Evolutionary conservation across 495 filamentous ascomycete genomes (phyloP).

Genomic region (Apiosordaria backusii): DNA sequence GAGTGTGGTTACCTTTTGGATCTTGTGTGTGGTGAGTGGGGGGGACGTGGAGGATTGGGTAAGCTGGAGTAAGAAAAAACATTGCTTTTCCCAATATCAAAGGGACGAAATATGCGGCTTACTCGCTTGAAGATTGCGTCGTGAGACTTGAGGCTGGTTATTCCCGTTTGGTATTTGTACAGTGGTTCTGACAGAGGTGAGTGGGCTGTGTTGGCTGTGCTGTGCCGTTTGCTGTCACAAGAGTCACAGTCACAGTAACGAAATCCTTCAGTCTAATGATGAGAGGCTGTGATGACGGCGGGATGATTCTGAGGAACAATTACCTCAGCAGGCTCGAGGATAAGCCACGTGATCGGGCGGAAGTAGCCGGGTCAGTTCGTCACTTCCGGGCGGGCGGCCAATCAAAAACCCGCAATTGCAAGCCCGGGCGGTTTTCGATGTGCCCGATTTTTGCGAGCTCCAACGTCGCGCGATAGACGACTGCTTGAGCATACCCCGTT

Average conservation of each 20-base stretch:
- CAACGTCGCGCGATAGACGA: slow-evolving; percentile 35
- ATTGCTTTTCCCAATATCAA: neutral
- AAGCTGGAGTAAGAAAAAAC: neutral
- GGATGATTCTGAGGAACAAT: neutral
- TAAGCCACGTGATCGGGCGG: neutral
- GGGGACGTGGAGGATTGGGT: neutral
- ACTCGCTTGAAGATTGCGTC: slow-evolving; percentile 4
- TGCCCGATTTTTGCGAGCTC: slow-evolving; percentile 35
- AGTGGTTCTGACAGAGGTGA: neutral
- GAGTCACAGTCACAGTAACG: neutral
- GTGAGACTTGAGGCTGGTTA: slow-evolving; percentile 1
- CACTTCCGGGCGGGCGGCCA: slow-evolving; percentile 27
- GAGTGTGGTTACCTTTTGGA: too few species aligned
- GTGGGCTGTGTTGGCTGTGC: neutral
- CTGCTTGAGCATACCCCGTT: slow-evolving; percentile 28
- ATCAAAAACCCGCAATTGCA: slow-evolving; percentile 46
- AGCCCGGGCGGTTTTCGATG: slow-evolving; percentile 42
- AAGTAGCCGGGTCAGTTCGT: slow-evolving; percentile 1
- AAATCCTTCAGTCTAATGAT: neutral
- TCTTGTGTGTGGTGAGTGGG: neutral
- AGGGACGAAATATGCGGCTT: neutral
- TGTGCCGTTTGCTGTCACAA: neutral
- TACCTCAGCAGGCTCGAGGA: neutral
- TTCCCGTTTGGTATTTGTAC: neutral
- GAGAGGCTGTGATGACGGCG: neutral